phyloP scores from a whole-genome alignment of 176 grass and related monocot genomes.

The Zea mays region Zm-B73-REFERENCE-NAM-5.0 NC_050096.1:217938001-217938500 shows the following conservation, averaged over 20 bases:
- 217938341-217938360: not conserved
- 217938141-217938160: no score
- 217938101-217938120: no score
- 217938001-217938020: no score
- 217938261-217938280: constrained; percentile 20
- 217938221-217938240: no score
- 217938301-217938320: constrained; percentile 32
- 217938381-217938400: constrained; percentile 8
- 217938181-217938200: no score
- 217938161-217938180: no score
- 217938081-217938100: no score
- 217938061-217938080: no score
- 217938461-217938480: not conserved
- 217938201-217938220: no score
- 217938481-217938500: not conserved
- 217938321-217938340: not conserved
- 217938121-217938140: no score
- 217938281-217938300: constrained; percentile 20
- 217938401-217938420: not conserved
- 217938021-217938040: no score
- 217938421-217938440: not conserved
- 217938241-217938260: not conserved
- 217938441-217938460: constrained; percentile 25
- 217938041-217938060: no score
- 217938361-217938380: constrained; percentile 18